Evolutionary conservation across 345 rosid species (phyloP).

Genomic region (Lumnitzera racemosa): DNA sequence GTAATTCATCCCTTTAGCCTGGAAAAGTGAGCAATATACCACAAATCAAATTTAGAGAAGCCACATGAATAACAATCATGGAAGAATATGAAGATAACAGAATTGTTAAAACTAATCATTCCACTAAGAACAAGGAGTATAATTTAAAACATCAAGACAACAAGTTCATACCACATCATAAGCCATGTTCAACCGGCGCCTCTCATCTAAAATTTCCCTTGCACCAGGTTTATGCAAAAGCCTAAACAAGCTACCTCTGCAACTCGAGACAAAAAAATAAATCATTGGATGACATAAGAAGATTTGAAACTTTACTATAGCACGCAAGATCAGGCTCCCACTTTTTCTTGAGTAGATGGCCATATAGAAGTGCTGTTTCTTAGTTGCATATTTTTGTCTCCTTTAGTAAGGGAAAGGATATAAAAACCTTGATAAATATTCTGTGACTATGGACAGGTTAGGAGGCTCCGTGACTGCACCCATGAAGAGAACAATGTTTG

Average conservation of each 20-base stretch:
- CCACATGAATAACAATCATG: no score
- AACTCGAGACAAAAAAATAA: constrained; percentile 15
- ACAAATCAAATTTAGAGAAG: neutral
- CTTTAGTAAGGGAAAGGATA: neutral
- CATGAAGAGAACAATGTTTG: constrained; percentile 99
- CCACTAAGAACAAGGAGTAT: constrained; percentile 3
- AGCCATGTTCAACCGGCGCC: constrained; percentile 94
- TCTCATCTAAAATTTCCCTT: constrained; percentile 77
- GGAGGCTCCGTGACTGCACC: constrained; percentile 99
- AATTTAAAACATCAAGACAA: constrained; percentile 1
- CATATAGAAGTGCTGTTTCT: neutral
- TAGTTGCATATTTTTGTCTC: no score
- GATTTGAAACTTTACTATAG: constrained; percentile 1
- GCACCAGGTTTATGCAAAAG: constrained; percentile 88
- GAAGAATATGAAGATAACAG: neutral
- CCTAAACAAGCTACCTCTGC: constrained; percentile 95
- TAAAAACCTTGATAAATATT: constrained; percentile 84
- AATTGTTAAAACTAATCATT: constrained; percentile 9
- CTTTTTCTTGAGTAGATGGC: neutral
- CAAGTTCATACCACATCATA: constrained; percentile 80
- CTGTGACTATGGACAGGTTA: constrained; percentile 94
- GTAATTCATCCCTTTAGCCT: constrained; percentile 99
- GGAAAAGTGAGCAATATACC: constrained; percentile 14
- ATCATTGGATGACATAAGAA: no score
- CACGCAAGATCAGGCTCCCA: constrained; percentile 6